Evolutionary conservation across 2,329 filamentous ascomycete genomes (phyloP), one percentile per base, ranked within the genome.

Genomic region (Fusarium illudens): DNA sequence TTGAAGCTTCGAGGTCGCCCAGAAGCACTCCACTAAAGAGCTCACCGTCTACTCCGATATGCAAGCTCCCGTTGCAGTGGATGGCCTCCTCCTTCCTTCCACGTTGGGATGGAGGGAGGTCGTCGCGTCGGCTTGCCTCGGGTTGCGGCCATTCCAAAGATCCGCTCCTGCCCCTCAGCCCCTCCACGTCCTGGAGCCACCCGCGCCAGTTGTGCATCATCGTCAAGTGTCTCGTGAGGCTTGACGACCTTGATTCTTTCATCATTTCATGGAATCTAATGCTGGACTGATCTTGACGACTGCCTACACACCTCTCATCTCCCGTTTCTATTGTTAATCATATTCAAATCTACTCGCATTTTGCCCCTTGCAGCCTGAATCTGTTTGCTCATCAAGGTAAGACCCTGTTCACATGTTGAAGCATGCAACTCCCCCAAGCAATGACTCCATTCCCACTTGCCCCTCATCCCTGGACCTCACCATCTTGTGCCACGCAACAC

Each of bases 61-160:
- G 39, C 39, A 12, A 44, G 30, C 30, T 17, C n/a, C 8, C 2
- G 7, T 30, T 20, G 11, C 19, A 42, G 22, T 25, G 32, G 27
- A 44, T 25, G 39, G 39, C 39, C 22, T 44, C 36, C 19, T 19
- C 11, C 11, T 10, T 19, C 34, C 17, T 37, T 37, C 37, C 36
- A 39, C 19, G 19, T 42, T 6, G 37, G 25, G 15, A 42, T 25
- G n/a, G n/a, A n/a, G n/a, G 37, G 20, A 20, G 37, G 37, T 37
- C 20, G 17, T 27, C 32, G n/a, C 20, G n/a, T n/a, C 48, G 56
- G 56, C 56, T 70, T 70, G 19, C 53, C 42, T 71, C 70, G 70
- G 71, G 55, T 37, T 54, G 55, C 71, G 71, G 71, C 60, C 63
- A 71, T 72, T 73, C 64, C 62, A 68, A 71, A 73, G 62, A 73